Conservation (phyloP, 75 land plant genomes). For the Pinus albicaulis region DNA sequence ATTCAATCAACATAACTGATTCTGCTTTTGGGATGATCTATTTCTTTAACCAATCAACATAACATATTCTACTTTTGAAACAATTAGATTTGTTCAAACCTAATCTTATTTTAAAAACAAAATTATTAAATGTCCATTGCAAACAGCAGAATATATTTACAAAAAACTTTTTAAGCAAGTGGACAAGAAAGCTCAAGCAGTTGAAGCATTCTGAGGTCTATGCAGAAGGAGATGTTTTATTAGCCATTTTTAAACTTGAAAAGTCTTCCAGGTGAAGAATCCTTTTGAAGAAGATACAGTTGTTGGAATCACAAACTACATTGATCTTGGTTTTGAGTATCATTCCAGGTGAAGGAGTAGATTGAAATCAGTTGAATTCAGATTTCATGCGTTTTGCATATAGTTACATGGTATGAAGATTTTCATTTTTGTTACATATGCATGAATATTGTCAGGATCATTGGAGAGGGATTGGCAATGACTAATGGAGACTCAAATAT, state of each 20-base stretch:
- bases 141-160: neutral
- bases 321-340: conserved; percentile 90
- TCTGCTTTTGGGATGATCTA: neutral
- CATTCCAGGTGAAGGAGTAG: conserved; percentile 52
- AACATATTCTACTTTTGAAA: too few relatives aligned
- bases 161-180: neutral
- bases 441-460: conserved; percentile 28
- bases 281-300: conserved; percentile 81
- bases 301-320: conserved; percentile 93
- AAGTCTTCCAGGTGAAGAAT: conserved; percentile 61
- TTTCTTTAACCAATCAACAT: too few relatives aligned
- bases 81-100: too few relatives aligned
- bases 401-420: neutral
- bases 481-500: conserved; percentile 35
- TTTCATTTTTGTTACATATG: conserved; percentile 4
- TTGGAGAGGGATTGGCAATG: conserved; percentile 30
- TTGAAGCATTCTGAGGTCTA: neutral
- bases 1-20: neutral
- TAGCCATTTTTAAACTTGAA: neutral
- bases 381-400: neutral
- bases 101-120: neutral
- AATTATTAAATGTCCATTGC: neutral
- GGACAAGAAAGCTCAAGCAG: neutral
- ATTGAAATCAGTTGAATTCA: neutral
- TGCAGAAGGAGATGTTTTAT: neutral